phyloP scores from a whole-genome alignment of 169 alveolate species.

The Miamiensis avidus region DNA sequence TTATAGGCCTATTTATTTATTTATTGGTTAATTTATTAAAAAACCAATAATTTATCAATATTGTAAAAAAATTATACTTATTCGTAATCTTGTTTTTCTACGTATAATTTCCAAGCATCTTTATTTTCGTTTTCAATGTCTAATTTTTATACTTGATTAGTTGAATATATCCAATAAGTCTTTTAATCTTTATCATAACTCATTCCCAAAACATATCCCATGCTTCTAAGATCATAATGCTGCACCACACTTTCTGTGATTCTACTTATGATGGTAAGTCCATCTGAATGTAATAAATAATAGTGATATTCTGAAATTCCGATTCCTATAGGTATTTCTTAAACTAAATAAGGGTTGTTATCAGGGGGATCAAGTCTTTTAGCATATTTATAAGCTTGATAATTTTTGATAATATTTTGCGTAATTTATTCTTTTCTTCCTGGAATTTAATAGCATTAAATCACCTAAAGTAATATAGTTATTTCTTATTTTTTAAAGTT shows the following conservation, averaged over 20 bases:
- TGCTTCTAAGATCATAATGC: constrained; percentile 28
- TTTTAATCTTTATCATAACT: constrained; percentile 48
- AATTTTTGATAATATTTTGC: too few relatives aligned
- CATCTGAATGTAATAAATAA: constrained; percentile 28
- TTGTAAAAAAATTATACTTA: constrained; percentile 48
- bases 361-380: not conserved
- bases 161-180: constrained; percentile 55
- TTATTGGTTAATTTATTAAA: constrained; percentile 10
- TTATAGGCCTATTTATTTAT: constrained; percentile 43
- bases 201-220: constrained; percentile 52
- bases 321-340: not conserved
- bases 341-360: not conserved
- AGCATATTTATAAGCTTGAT: not conserved
- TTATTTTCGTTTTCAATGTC: constrained; percentile 67
- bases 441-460: not conserved
- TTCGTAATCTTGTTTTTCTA: constrained; percentile 47
- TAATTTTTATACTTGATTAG: constrained; percentile 54
- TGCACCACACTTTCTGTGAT: constrained; percentile 35
- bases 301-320: constrained; percentile 33
- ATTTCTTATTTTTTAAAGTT: too few relatives aligned
- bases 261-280: constrained; percentile 23
- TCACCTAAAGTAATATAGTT: not conserved
- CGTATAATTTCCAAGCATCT: constrained; percentile 78
- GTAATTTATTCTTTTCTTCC: not conserved
- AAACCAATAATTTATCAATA: constrained; percentile 7